A percentile compares a stretch with the other conserved stretches of the same genome.
phyloP scores from a whole-genome alignment of 345 rosid genomes.

The Isatis tinctoria region DNA sequence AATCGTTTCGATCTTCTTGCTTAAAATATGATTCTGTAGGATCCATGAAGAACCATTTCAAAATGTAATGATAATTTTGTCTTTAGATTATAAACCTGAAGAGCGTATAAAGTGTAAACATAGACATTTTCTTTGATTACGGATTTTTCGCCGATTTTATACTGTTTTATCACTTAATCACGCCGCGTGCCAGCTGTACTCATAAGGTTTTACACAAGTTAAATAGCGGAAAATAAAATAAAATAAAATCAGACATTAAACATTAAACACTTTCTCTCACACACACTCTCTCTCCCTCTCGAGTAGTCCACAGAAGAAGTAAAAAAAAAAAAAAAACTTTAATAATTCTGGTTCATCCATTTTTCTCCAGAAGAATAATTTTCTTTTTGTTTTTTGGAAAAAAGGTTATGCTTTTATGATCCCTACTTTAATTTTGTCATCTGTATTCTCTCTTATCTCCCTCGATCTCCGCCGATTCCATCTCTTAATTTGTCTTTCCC shows the following conservation, averaged over 20 bases:
- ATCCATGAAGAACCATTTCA: background rate
- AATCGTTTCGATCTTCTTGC: background rate
- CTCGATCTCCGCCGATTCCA: slow-evolving; percentile 34
- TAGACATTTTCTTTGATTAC: background rate
- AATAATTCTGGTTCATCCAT: slow-evolving; percentile 15
- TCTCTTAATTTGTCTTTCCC: slow-evolving; percentile 13
- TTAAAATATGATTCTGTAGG: background rate
- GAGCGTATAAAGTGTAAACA: background rate
- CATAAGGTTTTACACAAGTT: background rate
- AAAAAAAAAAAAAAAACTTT: background rate
- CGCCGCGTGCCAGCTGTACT: slow-evolving; percentile 20
- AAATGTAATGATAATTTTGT: background rate
- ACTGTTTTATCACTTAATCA: background rate
- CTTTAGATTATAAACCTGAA: background rate
- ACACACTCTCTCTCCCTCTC: background rate
- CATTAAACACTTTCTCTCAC: background rate
- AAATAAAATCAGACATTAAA: background rate
- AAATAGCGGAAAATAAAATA: background rate
- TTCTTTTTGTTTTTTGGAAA: background rate
- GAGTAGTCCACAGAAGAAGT: background rate
- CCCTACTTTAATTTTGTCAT: background rate
- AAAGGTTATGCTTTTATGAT: slow-evolving; percentile 25
- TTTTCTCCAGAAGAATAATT: slow-evolving; percentile 15
- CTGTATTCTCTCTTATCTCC: slow-evolving; percentile 10
- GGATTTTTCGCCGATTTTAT: background rate